A percentile compares a stretch with the other conserved stretches of the same genome.
Conservation (phyloP, 2,329 filamentous ascomycete species). For the Paecilomyces dactylethromorphus region DNA sequence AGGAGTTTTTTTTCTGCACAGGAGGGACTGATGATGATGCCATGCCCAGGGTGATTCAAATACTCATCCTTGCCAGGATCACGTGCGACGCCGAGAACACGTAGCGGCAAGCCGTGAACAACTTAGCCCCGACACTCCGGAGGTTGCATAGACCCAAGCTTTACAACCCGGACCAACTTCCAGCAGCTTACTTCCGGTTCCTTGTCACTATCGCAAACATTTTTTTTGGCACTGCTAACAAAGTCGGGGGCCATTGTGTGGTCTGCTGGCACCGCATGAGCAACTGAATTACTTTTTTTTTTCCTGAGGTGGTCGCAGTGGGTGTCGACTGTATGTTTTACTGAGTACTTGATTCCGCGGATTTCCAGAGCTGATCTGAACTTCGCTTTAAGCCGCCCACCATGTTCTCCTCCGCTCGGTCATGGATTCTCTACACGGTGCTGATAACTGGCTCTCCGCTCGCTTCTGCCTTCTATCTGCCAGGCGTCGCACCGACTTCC, state of each 20-base stretch:
- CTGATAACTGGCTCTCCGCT: slow-evolving; percentile 10
- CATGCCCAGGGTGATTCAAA: neutral
- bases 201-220: neutral
- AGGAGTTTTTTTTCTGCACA: too few species aligned
- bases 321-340: neutral
- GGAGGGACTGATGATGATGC: too few species aligned
- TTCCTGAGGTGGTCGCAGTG: neutral
- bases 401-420: neutral
- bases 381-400: neutral
- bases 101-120: neutral
- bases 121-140: neutral
- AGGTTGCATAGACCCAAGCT: neutral
- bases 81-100: neutral
- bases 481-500: slow-evolving; percentile 87
- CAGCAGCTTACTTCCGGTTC: neutral
- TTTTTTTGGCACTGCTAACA: neutral
- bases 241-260: neutral
- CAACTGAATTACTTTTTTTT: neutral
- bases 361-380: neutral
- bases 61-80: neutral
- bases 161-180: neutral
- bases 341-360: neutral
- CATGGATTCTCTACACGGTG: neutral
- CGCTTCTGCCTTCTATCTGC: slow-evolving; percentile 80
- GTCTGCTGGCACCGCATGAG: neutral